Evolutionary conservation across 495 filamentous ascomycete genomes (phyloP).

Genomic region (Letharia columbiana): DNA sequence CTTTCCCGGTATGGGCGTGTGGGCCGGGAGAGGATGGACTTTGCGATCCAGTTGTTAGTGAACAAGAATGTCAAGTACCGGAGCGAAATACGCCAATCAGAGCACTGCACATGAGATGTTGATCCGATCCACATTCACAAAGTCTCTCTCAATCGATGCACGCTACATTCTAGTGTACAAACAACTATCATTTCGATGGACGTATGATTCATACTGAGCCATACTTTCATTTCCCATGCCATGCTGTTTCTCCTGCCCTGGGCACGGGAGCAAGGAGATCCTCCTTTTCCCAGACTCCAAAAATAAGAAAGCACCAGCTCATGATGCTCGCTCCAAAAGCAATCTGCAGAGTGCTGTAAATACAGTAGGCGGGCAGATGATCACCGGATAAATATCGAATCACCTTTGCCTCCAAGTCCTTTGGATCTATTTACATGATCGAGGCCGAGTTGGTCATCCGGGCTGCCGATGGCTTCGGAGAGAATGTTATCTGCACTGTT

Average conservation of each 20-base stretch:
- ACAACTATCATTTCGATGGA: neutral
- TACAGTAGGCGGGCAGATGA: neutral
- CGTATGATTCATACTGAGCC: neutral
- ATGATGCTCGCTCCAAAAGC: neutral
- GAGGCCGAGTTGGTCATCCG: conserved; percentile 77
- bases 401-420: conserved; percentile 49
- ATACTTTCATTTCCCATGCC: neutral
- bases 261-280: neutral
- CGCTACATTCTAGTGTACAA: neutral
- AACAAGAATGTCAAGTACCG: neutral
- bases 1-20: neutral
- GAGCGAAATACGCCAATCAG: neutral
- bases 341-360: conserved; percentile 4
- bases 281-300: neutral
- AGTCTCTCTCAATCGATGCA: neutral
- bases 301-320: neutral
- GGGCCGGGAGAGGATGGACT: too few relatives aligned
- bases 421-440: conserved; percentile 77
- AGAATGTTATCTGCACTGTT: conserved; percentile 65
- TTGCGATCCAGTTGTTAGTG: too few relatives aligned
- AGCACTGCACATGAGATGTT: neutral
- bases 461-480: conserved; percentile 53
- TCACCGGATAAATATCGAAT: conserved; percentile 60
- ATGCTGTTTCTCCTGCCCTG: neutral
- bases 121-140: neutral